Evolutionary conservation across 2,329 filamentous ascomycete genomes (phyloP), one percentile per base, ranked within the genome.

Genomic region (Aspergillus aculeatinus): DNA sequence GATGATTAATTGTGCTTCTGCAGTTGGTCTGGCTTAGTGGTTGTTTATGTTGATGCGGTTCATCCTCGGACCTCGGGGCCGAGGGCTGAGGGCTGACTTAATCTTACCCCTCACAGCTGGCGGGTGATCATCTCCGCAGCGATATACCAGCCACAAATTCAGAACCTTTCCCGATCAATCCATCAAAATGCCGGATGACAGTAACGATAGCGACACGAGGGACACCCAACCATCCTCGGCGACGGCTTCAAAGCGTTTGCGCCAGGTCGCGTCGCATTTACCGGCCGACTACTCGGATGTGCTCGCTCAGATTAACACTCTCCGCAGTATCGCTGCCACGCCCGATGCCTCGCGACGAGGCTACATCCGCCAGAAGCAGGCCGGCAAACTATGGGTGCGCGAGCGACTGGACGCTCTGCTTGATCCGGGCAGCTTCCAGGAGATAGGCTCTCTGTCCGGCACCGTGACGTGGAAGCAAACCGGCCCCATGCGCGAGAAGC

Each of bases 371-470:
- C 86, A 89, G 68, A 87, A 86, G 64, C 78, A 85, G 71, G 81
- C 84, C 3, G 86, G 86, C 1, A 89, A 89, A 70, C 78, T 88
- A 19, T 88, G 85, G 85, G 85, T 88, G 0, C 81, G 85, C 23
- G 85, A 88, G 66, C 78, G 86, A 2, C 82, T 88, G 19, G 78
- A 83, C 5, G 75, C 81, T 33, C 75, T 89, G n/a, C 77, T 88
- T 11, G 85, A 88, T 59, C 65, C 74, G 2, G 81, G 77, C 2
- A 82, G 77, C 25, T 87, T 87, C 63, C 76, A 78, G 19, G 86
- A 88, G 71, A 80, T 88, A 6, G 86, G 86, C 0, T 85, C 82
- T 48, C 79, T 86, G 0, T 83, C 83, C 2, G 86, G 86, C 4
- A 83, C 81, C 0, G 85, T 87, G 10, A 78, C 74, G 50, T 89